Evolutionary conservation across 345 rosid genomes (phyloP), one percentile per base, ranked within the genome.

Genomic region (Camelina neglecta): DNA sequence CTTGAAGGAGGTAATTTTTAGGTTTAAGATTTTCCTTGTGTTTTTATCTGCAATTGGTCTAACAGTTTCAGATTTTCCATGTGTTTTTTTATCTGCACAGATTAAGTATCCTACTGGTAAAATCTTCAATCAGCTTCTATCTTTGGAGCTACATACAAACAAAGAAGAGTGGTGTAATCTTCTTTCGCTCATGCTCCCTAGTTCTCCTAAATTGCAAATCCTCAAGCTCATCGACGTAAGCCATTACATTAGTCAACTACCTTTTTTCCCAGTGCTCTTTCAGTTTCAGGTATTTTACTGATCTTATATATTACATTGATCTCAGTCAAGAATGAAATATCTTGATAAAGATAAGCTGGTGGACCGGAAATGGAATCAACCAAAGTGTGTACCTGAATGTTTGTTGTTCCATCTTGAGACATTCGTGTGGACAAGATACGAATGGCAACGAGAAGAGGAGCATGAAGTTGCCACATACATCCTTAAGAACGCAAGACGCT

Each of bases 371-470:
- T 69, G 55, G 73, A 16, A 7, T 1, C 18, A 29, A 12, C 55
- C 64, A 1, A 42, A 44, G 44, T 29, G 65, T 29, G 74, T 45
- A 57, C 74, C 74, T 6, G 56, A 57, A n/a, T 69, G 56, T 58
- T 29, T 70, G 66, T 59, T 47, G 66, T 21, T 33, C 7, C 66
- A 71, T 20, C 66, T 71, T 21, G 66, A 71, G 35, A 47, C 48
- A 33, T 48, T 71, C 0, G 11, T 47, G 36, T 59, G 58, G 74
- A 47, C 2, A 59, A 4, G 11, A 33, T 59, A 59, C 15, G 4
- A 3, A 11, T 71, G 74, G 47, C 7, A 47, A 18, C 56, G 21
- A 45, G 65, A 13, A 31, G 23, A 45, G 7, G 57, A 45, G 57
- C 58, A 47, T 58, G 23, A 70, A 45, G 65, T 58, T 33, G 65